Evolutionary conservation across 2,329 filamentous ascomycete species (phyloP).

Genomic region (Colletotrichum sp.): DNA sequence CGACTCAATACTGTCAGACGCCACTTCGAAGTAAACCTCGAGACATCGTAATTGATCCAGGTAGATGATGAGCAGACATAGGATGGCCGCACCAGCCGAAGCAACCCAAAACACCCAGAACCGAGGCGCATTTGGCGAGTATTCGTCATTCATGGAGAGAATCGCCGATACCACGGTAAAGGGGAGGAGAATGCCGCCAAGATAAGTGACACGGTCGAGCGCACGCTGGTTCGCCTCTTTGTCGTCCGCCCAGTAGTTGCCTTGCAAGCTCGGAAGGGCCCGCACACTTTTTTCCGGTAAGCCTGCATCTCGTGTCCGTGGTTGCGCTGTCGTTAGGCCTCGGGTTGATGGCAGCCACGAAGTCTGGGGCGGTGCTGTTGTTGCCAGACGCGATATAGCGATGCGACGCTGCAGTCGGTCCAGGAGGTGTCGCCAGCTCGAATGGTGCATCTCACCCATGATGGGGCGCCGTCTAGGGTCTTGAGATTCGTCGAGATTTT

Average conservation of each 20-base stretch:
- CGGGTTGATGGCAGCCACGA: constrained; percentile 18
- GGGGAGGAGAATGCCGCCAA: constrained; percentile 54
- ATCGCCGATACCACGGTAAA: constrained; percentile 52
- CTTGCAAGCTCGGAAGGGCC: not conserved
- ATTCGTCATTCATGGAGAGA: constrained; percentile 51
- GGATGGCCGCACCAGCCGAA: constrained; percentile 39
- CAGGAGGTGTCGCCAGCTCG: constrained; percentile 36
- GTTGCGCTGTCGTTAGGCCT: constrained; percentile 1
- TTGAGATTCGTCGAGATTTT: constrained; percentile 32
- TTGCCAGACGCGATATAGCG: constrained; percentile 9
- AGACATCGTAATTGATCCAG: constrained; percentile 50
- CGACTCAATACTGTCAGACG: constrained; percentile 28
- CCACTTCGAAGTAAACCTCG: constrained; percentile 52
- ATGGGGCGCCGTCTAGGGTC: not conserved
- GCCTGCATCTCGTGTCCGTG: not conserved
- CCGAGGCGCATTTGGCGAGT: constrained; percentile 40
- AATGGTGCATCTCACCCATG: not conserved
- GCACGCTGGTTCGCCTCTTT: constrained; percentile 41
- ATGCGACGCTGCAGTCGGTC: constrained; percentile 31
- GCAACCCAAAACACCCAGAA: constrained; percentile 58
- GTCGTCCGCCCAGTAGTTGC: not conserved
- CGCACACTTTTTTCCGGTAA: not conserved
- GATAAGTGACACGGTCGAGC: constrained; percentile 53
- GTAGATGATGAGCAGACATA: constrained; percentile 50
- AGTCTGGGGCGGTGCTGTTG: constrained; percentile 23